Conservation (phyloP, 2,329 filamentous ascomycete genomes). For the Harringtonia lauricola region DNA sequence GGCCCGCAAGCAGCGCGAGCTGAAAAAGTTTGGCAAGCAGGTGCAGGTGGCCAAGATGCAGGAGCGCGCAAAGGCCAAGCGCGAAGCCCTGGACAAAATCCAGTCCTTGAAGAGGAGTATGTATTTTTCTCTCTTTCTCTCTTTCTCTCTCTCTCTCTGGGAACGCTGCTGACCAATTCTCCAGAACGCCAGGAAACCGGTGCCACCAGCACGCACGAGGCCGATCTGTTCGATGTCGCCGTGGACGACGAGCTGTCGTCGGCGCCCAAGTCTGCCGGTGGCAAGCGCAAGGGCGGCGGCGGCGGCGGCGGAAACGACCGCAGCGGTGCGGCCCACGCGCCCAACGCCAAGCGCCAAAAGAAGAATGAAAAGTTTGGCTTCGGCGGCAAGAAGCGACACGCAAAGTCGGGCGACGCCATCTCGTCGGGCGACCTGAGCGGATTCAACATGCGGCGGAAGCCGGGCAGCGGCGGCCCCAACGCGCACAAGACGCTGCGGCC, state of each 20-base stretch:
- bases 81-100: slow-evolving; percentile 90
- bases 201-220: slow-evolving; percentile 59
- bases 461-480: slow-evolving; percentile 16
- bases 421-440: slow-evolving; percentile 71
- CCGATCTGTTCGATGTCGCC: slow-evolving; percentile 83
- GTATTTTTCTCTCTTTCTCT: slow-evolving; percentile 33
- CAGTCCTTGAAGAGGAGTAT: slow-evolving; percentile 93
- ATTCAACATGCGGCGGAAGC: slow-evolving; percentile 77
- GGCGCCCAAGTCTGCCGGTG: slow-evolving; percentile 15
- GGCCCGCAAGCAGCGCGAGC: slow-evolving; percentile 80
- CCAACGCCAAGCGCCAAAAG: slow-evolving; percentile 72
- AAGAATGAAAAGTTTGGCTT: slow-evolving; percentile 93
- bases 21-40: slow-evolving; percentile 99
- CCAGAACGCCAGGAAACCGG: slow-evolving; percentile 72
- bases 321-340: slow-evolving; percentile 18
- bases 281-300: slow-evolving; percentile 17
- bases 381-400: slow-evolving; percentile 86
- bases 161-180: not conserved
- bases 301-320: slow-evolving; percentile 25
- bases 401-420: slow-evolving; percentile 80
- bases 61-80: slow-evolving; percentile 86
- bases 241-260: slow-evolving; percentile 54
- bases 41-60: slow-evolving; percentile 94
- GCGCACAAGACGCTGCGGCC: slow-evolving; percentile 6
- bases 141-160: slow-evolving; percentile 1